A percentile compares a stretch with the other conserved stretches of the same genome.
Evolutionary conservation across 768 basidiomycete genomes (phyloP).

Genomic region (Boletus barrowsii): DNA sequence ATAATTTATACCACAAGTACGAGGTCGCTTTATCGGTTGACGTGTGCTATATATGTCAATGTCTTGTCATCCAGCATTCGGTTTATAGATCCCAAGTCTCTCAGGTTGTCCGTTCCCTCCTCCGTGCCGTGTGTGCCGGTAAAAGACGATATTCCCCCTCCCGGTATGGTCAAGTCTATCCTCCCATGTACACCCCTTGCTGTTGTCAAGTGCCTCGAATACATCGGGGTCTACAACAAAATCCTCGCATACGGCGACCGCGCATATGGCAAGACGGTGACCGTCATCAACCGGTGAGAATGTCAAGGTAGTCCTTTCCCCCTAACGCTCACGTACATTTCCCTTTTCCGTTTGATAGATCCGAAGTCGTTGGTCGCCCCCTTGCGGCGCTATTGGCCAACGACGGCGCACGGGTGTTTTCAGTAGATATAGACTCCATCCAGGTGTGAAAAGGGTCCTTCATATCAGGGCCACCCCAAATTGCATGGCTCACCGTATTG

Average conservation of each 20-base stretch:
- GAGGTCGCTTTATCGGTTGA: conserved; percentile 13
- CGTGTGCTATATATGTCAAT: neutral
- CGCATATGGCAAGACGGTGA: conserved; percentile 88
- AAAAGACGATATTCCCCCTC: conserved; percentile 63
- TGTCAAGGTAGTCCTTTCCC: neutral
- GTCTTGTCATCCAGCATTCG: conserved; percentile 65
- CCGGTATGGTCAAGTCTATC: conserved; percentile 91
- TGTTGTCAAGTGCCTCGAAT: conserved; percentile 92
- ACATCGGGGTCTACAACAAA: conserved; percentile 88
- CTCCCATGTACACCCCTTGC: conserved; percentile 97
- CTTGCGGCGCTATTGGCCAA: conserved; percentile 94
- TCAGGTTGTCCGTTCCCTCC: conserved; percentile 46
- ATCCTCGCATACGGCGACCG: conserved; percentile 92
- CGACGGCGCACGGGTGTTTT: conserved; percentile 94
- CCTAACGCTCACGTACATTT: conserved; percentile 1
- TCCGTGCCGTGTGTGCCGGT: conserved; percentile 29
- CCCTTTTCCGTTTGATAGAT: conserved; percentile 43
- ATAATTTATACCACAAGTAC: conserved; percentile 93
- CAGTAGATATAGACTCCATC: conserved; percentile 92
- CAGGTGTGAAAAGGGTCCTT: conserved; percentile 45
- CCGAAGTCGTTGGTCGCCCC: conserved; percentile 95
- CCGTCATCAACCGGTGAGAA: conserved; percentile 86
- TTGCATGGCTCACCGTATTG: neutral
- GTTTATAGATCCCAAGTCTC: conserved; percentile 77
- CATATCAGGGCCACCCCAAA: neutral